Evolutionary conservation across 768 basidiomycete species (phyloP).

Genomic region (Macrolepiota fuliginosa): DNA sequence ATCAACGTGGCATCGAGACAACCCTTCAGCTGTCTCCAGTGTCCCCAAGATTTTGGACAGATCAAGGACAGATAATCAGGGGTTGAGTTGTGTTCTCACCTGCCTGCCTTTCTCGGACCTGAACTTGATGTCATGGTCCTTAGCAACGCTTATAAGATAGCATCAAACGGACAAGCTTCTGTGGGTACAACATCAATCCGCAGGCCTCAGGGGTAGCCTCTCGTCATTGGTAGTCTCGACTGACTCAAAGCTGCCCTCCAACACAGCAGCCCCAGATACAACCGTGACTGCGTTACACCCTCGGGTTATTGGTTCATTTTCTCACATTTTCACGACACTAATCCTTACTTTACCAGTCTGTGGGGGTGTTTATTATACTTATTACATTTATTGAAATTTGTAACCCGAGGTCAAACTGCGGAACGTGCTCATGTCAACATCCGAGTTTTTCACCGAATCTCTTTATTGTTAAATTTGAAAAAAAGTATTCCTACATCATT

Average conservation of each 20-base stretch:
- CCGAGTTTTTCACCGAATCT: too few species aligned
- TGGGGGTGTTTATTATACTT: too few species aligned
- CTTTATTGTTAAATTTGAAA: too few species aligned
- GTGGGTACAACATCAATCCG: background rate
- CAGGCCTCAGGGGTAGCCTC: background rate
- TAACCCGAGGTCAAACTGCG: too few species aligned
- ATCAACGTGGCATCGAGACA: background rate
- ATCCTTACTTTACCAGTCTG: too few species aligned
- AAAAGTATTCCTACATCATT: too few species aligned
- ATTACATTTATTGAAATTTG: too few species aligned
- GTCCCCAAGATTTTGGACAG: background rate
- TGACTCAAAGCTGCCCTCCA: background rate
- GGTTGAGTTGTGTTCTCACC: background rate
- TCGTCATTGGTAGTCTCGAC: background rate
- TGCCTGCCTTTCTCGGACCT: background rate
- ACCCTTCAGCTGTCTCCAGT: background rate
- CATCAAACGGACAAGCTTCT: background rate
- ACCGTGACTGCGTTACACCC: constrained; percentile 21
- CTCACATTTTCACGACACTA: constrained; percentile 23
- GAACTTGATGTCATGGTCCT: background rate
- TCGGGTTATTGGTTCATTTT: constrained; percentile 31
- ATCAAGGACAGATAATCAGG: background rate
- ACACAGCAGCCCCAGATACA: background rate
- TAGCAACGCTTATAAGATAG: background rate
- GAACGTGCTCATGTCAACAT: too few species aligned